Percentiles rank a stretch among this genome's conserved stretches.
These are phyloP conservation scores for Physcomitrellopsis africana DNA, from an alignment of 225 moss, liverwort and hornwort species.

Conservation along the genomic window DNA sequence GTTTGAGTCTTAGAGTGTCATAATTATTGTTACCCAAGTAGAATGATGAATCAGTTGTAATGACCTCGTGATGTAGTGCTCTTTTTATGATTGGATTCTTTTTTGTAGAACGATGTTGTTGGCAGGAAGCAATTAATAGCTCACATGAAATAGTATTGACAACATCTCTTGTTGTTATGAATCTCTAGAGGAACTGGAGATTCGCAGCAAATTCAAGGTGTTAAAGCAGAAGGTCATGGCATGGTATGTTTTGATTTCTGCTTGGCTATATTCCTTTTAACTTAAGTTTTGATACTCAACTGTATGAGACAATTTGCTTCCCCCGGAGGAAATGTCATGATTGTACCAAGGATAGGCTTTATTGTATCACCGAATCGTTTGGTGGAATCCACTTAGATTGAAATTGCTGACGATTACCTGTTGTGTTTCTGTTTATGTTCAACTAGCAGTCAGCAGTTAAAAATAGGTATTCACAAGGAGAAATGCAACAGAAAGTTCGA, in stretches of 20 bases:
- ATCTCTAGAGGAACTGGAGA: slow-evolving; percentile 68
- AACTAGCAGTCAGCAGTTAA: slow-evolving; percentile 60
- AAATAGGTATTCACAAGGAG: slow-evolving; percentile 82
- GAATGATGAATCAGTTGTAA: slow-evolving; percentile 11
- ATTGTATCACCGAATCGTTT: slow-evolving; percentile 28
- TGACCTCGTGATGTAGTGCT: slow-evolving; percentile 4
- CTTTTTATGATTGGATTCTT: neutral
- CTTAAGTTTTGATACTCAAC: slow-evolving; percentile 12
- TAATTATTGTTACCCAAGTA: slow-evolving; percentile 15
- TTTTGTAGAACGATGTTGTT: slow-evolving; percentile 3
- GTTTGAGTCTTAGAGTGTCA: slow-evolving; percentile 24
- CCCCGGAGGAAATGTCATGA: slow-evolving; percentile 17
- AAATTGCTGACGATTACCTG: slow-evolving; percentile 12
- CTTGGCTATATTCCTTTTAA: slow-evolving; percentile 18
- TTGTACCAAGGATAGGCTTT: slow-evolving; percentile 25
- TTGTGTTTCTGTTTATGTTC: slow-evolving; percentile 20
- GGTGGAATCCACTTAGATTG: neutral
- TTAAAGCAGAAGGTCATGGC: slow-evolving; percentile 71
- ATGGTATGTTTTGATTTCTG: slow-evolving; percentile 49
- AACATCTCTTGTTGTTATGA: slow-evolving; percentile 27
- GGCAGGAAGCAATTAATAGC: slow-evolving; percentile 3
- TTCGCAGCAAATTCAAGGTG: slow-evolving; percentile 55
- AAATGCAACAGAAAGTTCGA: slow-evolving; percentile 80
- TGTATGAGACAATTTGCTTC: neutral
- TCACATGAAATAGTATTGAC: slow-evolving; percentile 23